Evolutionary conservation across 2,329 filamentous ascomycete species (phyloP), one percentile per base, ranked within the genome.

Genomic region (Daldinia sp.): DNA sequence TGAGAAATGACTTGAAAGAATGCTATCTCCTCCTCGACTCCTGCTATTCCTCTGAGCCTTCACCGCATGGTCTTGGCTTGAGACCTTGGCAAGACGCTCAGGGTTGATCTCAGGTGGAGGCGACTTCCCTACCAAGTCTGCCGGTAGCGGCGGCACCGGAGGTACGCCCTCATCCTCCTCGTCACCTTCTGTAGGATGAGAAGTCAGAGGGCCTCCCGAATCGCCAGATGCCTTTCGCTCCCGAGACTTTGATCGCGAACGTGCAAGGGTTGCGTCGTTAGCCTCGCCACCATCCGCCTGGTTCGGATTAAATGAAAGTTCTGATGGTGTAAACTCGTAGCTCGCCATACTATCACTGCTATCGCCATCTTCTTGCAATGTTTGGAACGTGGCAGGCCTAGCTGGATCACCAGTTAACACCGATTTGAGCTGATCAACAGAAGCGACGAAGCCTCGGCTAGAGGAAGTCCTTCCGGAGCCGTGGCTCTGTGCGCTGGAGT

Each of bases 281-380:
- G 70, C 64, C 46, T 78, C 72, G 10, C 74, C 74, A 3, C 78
- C 78, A 37, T 79, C 78, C 67, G 75, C 68, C 64, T 70, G 65
- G 74, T 77, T 63, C 73, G 81, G 84, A 74, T 87, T 88, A 77
- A 88, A 90, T 42, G 88, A 91, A 20, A 88, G 80, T 74, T 93
- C 90, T 6, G 89, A 92, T n/a, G 87, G 84, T 50, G 87, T 87
- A 71, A 88, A 85, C 63, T 92, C 90, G 70, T 90, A 91, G 80
- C 89, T 92, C 70, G 91, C 86, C 83, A 93, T 87, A 78, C 90
- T 92, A 60, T 93, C 91, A 63, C 83, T 86, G 74, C 84, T 89
- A 60, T 86, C 84, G 20, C 83, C 82, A n/a, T 78, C 77, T 33
- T 79, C 81, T 3, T 79, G 78, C 1, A 81, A 80, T 28, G 79